A percentile compares a stretch with the other conserved stretches of the same genome.
Conservation (phyloP, 2,329 filamentous ascomycete genomes). For the Diaporthe vexans region DNA sequence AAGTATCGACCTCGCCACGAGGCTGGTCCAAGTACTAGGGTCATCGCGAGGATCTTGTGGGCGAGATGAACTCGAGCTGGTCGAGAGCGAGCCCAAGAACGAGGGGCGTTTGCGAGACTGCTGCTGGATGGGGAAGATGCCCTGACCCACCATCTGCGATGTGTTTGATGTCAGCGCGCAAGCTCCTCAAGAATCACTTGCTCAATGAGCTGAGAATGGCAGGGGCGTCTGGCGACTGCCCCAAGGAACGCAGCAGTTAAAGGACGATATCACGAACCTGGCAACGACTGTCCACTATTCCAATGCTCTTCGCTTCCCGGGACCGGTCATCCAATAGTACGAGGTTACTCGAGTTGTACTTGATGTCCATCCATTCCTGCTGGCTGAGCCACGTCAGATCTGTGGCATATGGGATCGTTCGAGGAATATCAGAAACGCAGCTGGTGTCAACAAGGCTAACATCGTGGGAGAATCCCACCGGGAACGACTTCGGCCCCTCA, state of each 20-base stretch:
- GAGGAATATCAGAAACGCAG: neutral
- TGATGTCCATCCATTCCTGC: conserved; percentile 12
- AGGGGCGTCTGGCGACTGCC: neutral
- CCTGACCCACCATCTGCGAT: conserved; percentile 9
- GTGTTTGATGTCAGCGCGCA: neutral
- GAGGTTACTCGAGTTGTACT: neutral
- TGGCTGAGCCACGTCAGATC: conserved; percentile 4
- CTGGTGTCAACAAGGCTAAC: conserved; percentile 5
- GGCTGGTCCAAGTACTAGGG: conserved; percentile 13
- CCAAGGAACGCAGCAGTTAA: neutral
- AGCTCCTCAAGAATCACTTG: neutral
- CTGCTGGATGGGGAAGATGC: conserved; percentile 11
- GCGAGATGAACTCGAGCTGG: neutral
- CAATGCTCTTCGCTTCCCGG: conserved; percentile 8
- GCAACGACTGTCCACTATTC: conserved; percentile 1
- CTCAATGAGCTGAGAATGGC: neutral
- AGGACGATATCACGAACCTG: neutral
- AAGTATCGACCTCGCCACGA: conserved; percentile 6
- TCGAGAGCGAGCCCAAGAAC: conserved; percentile 6
- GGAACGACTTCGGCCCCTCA: neutral
- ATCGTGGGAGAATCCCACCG: neutral
- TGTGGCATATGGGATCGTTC: neutral
- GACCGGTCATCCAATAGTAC: neutral
- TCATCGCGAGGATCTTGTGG: conserved; percentile 8
- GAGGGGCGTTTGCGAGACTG: conserved; percentile 18